These are phyloP conservation scores for Hamigera avellanea DNA, from an alignment of 495 filamentous ascomycete species.

Conservation along the genomic window DNA sequence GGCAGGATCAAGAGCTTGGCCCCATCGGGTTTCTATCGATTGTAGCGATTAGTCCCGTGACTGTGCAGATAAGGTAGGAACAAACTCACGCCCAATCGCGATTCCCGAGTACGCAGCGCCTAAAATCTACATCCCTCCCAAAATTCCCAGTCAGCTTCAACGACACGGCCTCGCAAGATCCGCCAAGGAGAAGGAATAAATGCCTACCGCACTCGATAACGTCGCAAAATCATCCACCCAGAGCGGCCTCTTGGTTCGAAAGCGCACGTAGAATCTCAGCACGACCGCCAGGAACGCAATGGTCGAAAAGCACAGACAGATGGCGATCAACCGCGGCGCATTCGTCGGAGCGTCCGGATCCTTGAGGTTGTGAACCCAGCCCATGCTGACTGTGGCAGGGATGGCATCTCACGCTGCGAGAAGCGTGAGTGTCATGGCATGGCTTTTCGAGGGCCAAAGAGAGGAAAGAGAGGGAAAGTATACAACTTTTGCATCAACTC, in stretches of 20 bases:
- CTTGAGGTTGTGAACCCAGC: conserved; percentile 22
- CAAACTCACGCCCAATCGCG: conserved; percentile 14
- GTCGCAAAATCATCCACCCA: conserved; percentile 21
- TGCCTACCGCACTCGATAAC: conserved; percentile 8
- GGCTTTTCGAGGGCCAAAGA: too few relatives aligned
- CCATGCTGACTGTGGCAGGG: conserved; percentile 10
- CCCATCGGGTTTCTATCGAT: conserved; percentile 20
- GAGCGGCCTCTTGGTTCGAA: conserved; percentile 6
- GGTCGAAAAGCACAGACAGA: conserved; percentile 11
- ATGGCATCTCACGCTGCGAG: too few relatives aligned
- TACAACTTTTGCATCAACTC: too few relatives aligned
- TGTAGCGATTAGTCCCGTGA: too few relatives aligned
- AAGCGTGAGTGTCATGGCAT: too few relatives aligned
- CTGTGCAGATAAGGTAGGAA: too few relatives aligned
- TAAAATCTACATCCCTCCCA: conserved; percentile 2
- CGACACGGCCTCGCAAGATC: too few relatives aligned
- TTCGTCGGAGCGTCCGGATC: conserved; percentile 11
- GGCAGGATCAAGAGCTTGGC: conserved; percentile 8
- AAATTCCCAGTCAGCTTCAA: too few relatives aligned
- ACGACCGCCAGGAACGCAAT: conserved; percentile 12
- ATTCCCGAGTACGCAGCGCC: conserved; percentile 9
- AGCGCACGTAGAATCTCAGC: conserved; percentile 14
- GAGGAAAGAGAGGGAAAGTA: too few relatives aligned
- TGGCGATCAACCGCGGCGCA: conserved; percentile 9
- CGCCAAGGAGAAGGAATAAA: not conserved